Conservation (phyloP, 371 early-diverging fungal genomes). For the Actinomucor elegans region DNA sequence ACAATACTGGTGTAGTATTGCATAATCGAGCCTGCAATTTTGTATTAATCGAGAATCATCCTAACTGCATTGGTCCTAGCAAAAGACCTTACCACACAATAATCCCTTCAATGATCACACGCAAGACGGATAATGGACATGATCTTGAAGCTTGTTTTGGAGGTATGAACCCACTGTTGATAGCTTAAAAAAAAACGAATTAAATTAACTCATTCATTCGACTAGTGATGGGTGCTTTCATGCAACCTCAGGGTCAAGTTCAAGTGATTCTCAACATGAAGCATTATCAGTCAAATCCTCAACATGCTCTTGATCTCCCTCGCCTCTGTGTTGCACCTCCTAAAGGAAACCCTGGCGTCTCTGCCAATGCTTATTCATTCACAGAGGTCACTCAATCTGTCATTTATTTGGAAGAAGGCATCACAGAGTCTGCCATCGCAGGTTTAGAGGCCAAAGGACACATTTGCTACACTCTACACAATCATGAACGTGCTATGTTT, state of each 20-base stretch:
- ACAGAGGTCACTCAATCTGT: conserved; percentile 40
- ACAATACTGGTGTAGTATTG: conserved; percentile 69
- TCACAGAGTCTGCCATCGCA: conserved; percentile 36
- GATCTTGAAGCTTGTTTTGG: conserved; percentile 57
- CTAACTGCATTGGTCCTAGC: conserved; percentile 70
- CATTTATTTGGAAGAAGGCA: conserved; percentile 67
- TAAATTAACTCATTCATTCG: too few relatives aligned
- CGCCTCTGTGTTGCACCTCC: conserved; percentile 63
- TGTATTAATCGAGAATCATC: conserved; percentile 57
- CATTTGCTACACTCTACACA: conserved; percentile 32
- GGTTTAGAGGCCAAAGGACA: conserved; percentile 63
- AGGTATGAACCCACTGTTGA: too few relatives aligned
- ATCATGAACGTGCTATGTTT: conserved; percentile 54
- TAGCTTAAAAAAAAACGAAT: too few relatives aligned
- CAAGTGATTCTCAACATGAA: conserved; percentile 76
- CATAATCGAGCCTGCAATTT: conserved; percentile 80
- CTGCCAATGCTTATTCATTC: conserved; percentile 30
- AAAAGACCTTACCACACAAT: conserved; percentile 90
- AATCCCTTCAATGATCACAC: conserved; percentile 71
- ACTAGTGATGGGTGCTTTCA: conserved; percentile 57
- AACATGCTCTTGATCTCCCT: conserved; percentile 72
- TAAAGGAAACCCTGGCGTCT: conserved; percentile 5
- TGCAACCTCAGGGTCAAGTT: conserved; percentile 86
- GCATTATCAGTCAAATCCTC: conserved; percentile 60
- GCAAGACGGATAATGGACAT: conserved; percentile 28